phyloP scores from a whole-genome alignment of 176 grass and related monocot genomes.

The Carex pumila region DNA sequence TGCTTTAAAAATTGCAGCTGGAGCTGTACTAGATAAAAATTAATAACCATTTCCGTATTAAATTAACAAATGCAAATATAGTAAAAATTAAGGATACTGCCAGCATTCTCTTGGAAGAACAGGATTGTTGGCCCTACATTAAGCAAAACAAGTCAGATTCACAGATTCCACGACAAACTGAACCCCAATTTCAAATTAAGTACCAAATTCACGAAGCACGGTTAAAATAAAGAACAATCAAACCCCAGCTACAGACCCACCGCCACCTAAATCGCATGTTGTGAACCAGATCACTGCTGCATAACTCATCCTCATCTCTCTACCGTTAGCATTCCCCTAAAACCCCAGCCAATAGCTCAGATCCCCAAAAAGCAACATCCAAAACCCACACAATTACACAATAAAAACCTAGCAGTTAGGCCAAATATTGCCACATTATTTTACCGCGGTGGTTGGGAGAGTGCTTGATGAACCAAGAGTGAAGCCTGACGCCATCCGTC shows the following conservation, averaged over 20 bases:
- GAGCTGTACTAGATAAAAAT: background rate
- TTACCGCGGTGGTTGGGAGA: conserved; percentile 52
- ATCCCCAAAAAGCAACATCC: conserved; percentile 14
- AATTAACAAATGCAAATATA: conserved; percentile 1
- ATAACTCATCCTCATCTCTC: background rate
- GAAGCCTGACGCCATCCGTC: conserved; percentile 77
- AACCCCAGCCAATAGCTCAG: conserved; percentile 9
- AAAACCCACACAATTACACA: background rate
- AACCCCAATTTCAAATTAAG: conserved; percentile 17
- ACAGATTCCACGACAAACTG: background rate
- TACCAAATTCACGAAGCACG: background rate
- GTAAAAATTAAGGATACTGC: conserved; percentile 77
- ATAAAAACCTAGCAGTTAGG: background rate
- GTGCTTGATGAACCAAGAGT: conserved; percentile 94
- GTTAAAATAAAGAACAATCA: background rate
- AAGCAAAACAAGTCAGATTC: conserved; percentile 30
- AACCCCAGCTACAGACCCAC: background rate
- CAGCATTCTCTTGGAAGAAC: conserved; percentile 99
- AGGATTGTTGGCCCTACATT: conserved; percentile 87
- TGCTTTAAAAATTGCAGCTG: background rate
- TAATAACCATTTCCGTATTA: conserved; percentile 5
- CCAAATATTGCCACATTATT: background rate
- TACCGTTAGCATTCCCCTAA: background rate
- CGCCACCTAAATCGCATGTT: background rate
- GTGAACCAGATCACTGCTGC: background rate